A percentile compares a stretch with the other conserved stretches of the same genome.
These are phyloP conservation scores for Microbotryum silenes-acaulis DNA, from an alignment of 1,284 basidiomycete species.

Conservation along the genomic window DNA sequence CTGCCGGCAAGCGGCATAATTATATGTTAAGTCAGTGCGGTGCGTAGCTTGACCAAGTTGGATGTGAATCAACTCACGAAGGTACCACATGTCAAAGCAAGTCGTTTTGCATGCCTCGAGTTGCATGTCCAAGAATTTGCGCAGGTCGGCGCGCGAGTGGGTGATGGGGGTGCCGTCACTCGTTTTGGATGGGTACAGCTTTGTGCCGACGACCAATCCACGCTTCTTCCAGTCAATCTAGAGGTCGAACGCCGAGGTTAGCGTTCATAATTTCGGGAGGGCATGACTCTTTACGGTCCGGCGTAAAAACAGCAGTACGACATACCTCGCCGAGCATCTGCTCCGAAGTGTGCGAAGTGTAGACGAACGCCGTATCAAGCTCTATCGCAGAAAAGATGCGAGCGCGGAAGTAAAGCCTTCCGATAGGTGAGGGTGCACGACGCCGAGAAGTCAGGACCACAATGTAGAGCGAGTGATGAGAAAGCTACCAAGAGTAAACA, in stretches of 20 bases:
- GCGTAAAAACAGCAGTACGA: background rate
- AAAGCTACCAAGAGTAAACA: too few relatives aligned
- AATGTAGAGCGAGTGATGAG: too few relatives aligned
- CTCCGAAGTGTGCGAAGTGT: conserved; percentile 40
- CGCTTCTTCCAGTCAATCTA: conserved; percentile 16
- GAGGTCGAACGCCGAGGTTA: background rate
- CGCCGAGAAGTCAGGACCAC: too few relatives aligned
- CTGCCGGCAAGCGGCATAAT: background rate
- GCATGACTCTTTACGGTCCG: too few relatives aligned
- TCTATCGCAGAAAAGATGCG: too few relatives aligned
- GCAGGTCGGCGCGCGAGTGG: conserved; percentile 36
- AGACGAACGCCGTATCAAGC: conserved; percentile 52
- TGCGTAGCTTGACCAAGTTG: background rate
- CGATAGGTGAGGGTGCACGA: too few relatives aligned
- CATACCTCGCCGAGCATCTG: conserved; percentile 37
- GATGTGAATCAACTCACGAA: conserved; percentile 37
- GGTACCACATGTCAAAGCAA: conserved; percentile 50
- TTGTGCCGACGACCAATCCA: conserved; percentile 43
- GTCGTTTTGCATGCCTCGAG: conserved; percentile 40
- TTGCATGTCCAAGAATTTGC: conserved; percentile 36
- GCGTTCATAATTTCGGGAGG: too few relatives aligned
- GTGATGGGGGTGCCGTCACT: conserved; percentile 22
- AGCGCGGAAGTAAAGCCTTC: too few relatives aligned
- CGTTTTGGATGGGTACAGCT: conserved; percentile 42
- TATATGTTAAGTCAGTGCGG: background rate